Evolutionary conservation across 352 stramenopile genomes (phyloP), one percentile per base, ranked within the genome.

Genomic region (Phytophthora podocarpi): DNA sequence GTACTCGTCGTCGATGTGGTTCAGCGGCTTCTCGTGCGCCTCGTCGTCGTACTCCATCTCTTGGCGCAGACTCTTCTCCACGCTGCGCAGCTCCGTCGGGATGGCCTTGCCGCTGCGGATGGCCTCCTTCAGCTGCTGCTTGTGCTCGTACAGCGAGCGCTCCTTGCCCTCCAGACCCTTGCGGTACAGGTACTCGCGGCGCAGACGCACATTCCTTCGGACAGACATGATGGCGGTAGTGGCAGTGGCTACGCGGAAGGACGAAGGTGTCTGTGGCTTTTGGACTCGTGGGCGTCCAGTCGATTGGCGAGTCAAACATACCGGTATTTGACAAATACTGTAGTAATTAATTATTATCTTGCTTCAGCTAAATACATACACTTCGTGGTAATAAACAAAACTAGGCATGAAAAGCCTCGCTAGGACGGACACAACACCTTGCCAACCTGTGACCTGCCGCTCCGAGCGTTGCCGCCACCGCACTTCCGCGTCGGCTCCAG

Each of bases 1-100:
- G 78, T 99, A 99, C 80, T 99, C 98, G 80, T 99, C 97, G 72
- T 99, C 98, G 24, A 99, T 96, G 69, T 98, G 87, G 60, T 83
- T 97, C 24, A 91, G 74, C 35, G 87, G 82, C 59, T 91, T 92
- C 58, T 94, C 87, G 55, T 96, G 93, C 26, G 75, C 80, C 28
- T 95, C 88, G 51, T 98, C 90, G 40, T 98, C 90, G 63, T 95
- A 90, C 47, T 96, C 90, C 62, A 98, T 90, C 62, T 99, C 90
- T 28, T 95, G 63, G 46, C 96, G 91, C 43, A 99, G 69, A 41
- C 77, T 89, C 64, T 89, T 89, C 75, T 99, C 98, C 8, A 97
- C 82, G 24, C 87, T 84, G 49, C 96, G 90, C 28, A 99, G 73
- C 85, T 99, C 98, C 9, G 97, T 99, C 20, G 97, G 97, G 43